These are phyloP conservation scores for Populus davidiana DNA, from an alignment of 345 rosid genomes.

Conservation along the genomic window DNA sequence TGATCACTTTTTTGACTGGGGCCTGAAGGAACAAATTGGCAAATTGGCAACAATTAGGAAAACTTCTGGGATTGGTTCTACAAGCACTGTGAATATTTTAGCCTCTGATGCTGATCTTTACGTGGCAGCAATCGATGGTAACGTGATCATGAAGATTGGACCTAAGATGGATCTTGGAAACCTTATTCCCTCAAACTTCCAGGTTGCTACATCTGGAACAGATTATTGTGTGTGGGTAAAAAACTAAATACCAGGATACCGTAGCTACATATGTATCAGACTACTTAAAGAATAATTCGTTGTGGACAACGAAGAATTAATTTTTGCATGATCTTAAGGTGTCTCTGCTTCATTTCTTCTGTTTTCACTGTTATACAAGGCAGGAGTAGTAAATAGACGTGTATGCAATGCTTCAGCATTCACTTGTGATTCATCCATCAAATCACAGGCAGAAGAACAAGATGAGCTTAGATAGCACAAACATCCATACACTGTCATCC, in stretches of 20 bases:
- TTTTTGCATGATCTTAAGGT: not conserved
- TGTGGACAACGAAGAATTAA: not conserved
- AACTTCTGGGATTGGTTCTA: slow-evolving; percentile 38
- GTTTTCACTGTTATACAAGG: not conserved
- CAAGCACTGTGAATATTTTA: slow-evolving; percentile 51
- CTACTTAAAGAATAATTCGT: not conserved
- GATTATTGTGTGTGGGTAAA: slow-evolving; percentile 62
- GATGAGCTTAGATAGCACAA: not conserved
- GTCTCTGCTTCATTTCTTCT: not conserved
- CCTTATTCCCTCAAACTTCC: slow-evolving; percentile 59
- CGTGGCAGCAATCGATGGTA: slow-evolving; percentile 57
- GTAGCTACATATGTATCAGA: not conserved
- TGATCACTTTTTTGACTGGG: slow-evolving; percentile 73
- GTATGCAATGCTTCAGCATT: not conserved
- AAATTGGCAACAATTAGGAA: slow-evolving; percentile 48
- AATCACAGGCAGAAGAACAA: not conserved
- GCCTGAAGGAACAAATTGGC: slow-evolving; percentile 50
- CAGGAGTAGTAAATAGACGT: not conserved
- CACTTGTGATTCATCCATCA: not conserved
- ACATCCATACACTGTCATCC: too few relatives aligned
- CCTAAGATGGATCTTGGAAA: slow-evolving; percentile 62
- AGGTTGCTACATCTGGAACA: slow-evolving; percentile 51
- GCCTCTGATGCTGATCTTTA: slow-evolving; percentile 65
- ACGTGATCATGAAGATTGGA: slow-evolving; percentile 75
- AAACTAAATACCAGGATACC: slow-evolving; percentile 8